Conservation (phyloP, 2,329 filamentous ascomycete genomes). For the Calonectria naviculata region DNA sequence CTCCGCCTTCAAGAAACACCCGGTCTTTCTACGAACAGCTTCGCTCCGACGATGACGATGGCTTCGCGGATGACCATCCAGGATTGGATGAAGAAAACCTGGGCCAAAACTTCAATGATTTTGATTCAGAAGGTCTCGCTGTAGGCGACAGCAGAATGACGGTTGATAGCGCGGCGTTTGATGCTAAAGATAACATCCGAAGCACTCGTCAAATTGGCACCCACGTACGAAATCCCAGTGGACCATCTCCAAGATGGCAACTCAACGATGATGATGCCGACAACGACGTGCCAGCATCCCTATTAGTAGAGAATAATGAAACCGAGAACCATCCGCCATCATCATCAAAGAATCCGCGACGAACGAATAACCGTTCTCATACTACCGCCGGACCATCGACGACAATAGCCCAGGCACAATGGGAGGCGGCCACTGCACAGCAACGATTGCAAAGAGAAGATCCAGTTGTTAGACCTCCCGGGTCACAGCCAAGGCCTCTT, state of each 20-base stretch:
- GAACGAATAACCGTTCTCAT: constrained; percentile 25
- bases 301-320: constrained; percentile 67
- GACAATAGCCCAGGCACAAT: constrained; percentile 60
- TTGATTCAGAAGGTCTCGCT: constrained; percentile 58
- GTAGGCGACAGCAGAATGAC: constrained; percentile 60
- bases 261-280: constrained; percentile 60
- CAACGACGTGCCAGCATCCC: constrained; percentile 73
- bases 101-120: constrained; percentile 61
- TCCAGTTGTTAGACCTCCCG: constrained; percentile 22
- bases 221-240: constrained; percentile 28
- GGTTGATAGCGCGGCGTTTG: constrained; percentile 48
- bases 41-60: constrained; percentile 51
- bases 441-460: constrained; percentile 61
- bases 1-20: constrained; percentile 35
- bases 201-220: constrained; percentile 11
- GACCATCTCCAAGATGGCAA: constrained; percentile 38
- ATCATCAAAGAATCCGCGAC: constrained; percentile 30
- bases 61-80: constrained; percentile 54
- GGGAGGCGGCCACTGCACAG: constrained; percentile 65
- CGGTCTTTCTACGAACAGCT: constrained; percentile 64
- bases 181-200: constrained; percentile 30
- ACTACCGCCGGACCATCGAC: constrained; percentile 52
- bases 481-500: constrained; percentile 43
- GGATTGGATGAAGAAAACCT: constrained; percentile 66
- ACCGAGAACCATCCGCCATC: constrained; percentile 24